Evolutionary conservation across 169 alveolate species (phyloP).

Genomic region (Plasmodium coatneyi): DNA sequence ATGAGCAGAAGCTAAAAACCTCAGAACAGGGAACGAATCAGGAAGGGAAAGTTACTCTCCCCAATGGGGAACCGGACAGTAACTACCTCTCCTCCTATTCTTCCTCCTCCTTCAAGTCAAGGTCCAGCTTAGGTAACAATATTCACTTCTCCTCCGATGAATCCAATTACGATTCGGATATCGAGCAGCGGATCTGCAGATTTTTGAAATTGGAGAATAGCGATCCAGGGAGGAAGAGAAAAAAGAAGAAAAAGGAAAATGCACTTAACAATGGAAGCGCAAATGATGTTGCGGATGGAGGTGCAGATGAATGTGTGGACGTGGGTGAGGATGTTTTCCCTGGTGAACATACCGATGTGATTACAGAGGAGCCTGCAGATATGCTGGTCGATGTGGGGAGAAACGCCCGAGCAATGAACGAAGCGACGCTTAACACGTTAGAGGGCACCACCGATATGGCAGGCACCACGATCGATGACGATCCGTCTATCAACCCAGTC

Average conservation of each 20-base stretch:
- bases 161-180: constrained; percentile 48
- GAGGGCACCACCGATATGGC: neutral
- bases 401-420: neutral
- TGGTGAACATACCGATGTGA: neutral
- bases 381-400: neutral
- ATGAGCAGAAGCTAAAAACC: constrained; percentile 21
- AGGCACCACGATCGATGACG: neutral
- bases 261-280: too few species aligned
- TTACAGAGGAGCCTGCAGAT: neutral
- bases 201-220: constrained; percentile 18
- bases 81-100: neutral
- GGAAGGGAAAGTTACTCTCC: neutral
- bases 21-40: constrained; percentile 1
- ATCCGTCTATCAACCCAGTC: neutral
- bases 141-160: constrained; percentile 34
- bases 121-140: constrained; percentile 20
- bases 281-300: neutral
- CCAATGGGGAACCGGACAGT: neutral
- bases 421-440: neutral
- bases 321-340: neutral
- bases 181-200: constrained; percentile 10
- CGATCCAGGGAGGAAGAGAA: neutral
- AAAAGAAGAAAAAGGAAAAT: neutral
- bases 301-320: too few species aligned
- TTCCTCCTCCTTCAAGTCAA: constrained; percentile 49